A percentile compares a stretch with the other conserved stretches of the same genome.
These are phyloP conservation scores for Pseudocercospora macadamiae DNA, from an alignment of 2,329 filamentous ascomycete genomes.

Conservation along the genomic window DNA sequence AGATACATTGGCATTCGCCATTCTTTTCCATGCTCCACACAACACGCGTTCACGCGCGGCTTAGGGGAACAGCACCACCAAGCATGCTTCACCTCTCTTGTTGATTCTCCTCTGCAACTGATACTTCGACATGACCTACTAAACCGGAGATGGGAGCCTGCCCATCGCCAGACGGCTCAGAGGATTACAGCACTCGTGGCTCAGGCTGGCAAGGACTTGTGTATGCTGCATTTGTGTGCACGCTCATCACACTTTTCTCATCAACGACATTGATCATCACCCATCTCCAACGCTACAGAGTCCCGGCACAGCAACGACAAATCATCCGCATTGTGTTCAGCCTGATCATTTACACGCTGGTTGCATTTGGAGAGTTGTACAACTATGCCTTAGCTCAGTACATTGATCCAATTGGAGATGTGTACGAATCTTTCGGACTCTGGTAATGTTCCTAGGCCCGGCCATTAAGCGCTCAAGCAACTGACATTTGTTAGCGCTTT, in stretches of 20 bases:
- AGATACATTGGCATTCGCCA: not conserved
- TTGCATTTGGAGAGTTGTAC: not conserved
- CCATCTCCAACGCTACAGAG: not conserved
- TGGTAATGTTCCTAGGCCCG: not conserved
- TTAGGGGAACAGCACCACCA: not conserved
- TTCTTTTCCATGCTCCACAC: not conserved
- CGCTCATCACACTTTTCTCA: not conserved
- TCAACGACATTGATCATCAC: not conserved
- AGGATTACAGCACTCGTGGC: not conserved
- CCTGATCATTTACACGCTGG: not conserved
- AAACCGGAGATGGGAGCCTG: not conserved
- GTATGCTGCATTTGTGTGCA: not conserved
- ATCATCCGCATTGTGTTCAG: not conserved
- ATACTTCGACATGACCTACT: not conserved
- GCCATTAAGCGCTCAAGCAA: not conserved
- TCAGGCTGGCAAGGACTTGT: not conserved
- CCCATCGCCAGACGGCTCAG: not conserved
- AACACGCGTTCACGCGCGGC: not conserved
- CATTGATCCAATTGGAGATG: constrained; percentile 4
- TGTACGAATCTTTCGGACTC: not conserved
- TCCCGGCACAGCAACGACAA: not conserved
- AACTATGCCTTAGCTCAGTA: not conserved
- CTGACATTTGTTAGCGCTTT: not conserved
- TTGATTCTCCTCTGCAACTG: not conserved
- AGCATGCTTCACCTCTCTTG: not conserved